Evolutionary conservation across 1,284 basidiomycete genomes (phyloP), one percentile per base, ranked within the genome.

Genomic region (Heterobasidion parviporum): DNA sequence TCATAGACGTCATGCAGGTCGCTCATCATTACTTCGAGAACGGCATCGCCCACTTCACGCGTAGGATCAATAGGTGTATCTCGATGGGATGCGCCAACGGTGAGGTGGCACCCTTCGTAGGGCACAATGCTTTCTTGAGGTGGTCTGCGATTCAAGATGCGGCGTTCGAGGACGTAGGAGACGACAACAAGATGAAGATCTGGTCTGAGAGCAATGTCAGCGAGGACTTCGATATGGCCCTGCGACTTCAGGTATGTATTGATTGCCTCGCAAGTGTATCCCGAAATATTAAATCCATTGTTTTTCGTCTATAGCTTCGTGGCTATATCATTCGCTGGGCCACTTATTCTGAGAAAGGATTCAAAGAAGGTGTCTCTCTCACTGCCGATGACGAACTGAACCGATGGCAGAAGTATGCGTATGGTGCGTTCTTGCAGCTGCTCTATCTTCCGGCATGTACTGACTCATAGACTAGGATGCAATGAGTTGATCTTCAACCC

Each of bases 321-420:
- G 82, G 86, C 0, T 93, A 89, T 69, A 80, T 75, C 60, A 85
- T 92, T 56, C 84, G 91, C 54, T 94, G 90, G 91, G 86, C 89
- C 6, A 87, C 87, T 0, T 94, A 94, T 68, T 85, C 82, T 0
- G 79, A 88, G 47, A 81, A 87, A 41, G 87, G 80, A 0, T 94
- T 93, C 74, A 85, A 89, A 69, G 92, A 94, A 64, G 92, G 92
- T 61, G 92, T 94, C 16, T 89, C 86, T 0, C 74, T 94, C 10
- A 87, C 86, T 0, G 81, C 82, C 58, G 87, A 90, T 49, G 89
- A 92, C 63, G 88, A 89, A 65, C 71, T 89, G 2, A 92, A 92
- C 61, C 71, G 91, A 3, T 94, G 91, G 91, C 87, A 92, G 62
- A 94, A 94, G 66, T 94, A 93, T 64, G 78, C 87, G 0, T 93